Base-by-base conservation (phyloP, 1,284 basidiomycete genomes). In the Irpex lacteus region DNA sequence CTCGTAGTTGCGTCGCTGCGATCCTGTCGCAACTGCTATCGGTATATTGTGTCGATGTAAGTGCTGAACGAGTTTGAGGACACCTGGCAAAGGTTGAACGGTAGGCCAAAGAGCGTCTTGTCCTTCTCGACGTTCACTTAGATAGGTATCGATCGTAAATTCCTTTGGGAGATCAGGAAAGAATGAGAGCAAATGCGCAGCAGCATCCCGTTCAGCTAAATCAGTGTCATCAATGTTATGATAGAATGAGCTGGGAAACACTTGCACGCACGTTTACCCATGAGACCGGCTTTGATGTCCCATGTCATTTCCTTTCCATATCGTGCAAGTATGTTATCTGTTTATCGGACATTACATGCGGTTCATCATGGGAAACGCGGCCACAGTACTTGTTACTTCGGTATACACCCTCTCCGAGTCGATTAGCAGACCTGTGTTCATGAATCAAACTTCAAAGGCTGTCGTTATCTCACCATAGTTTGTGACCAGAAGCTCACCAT, bases 261-360 rank as follows among this genome's bases (percentile, higher is more conserved):
- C 4, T 7, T 34, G 21, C 11, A 77, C 87, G 67, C 68, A 91
- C 91, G 85, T 81, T 90, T 91, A 60, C 92, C 91, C 91, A 94
- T 94, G 61, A 89, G 84, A 0, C 88, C 88, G 19, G 90, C 87
- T 72, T 94, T 94, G 65, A 93, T 91, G 62, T 91, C 87, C 90
- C 91, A 92, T 6, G 89, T 90, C 90, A 93, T 91, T 68, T 84
- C 77, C 65, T 85, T 87, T 40, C 89, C 91, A 70, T 89, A 86
- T n/a, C 77, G 78, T n/a, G 79, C 83, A 47, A 94, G 84, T 63
- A 92, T 89, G 50, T 85, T 80, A 76, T 93, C 88, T 90, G 69
- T 36, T 37, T 38, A 34, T 6, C 19, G 40, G 32, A 58, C 21
- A 21, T 50, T 49, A 58, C 47, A 53, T 13, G 5, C n/a, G 15